phyloP scores from a whole-genome alignment of 169 alveolate genomes.

The Cryptosporidium felis region DNA sequence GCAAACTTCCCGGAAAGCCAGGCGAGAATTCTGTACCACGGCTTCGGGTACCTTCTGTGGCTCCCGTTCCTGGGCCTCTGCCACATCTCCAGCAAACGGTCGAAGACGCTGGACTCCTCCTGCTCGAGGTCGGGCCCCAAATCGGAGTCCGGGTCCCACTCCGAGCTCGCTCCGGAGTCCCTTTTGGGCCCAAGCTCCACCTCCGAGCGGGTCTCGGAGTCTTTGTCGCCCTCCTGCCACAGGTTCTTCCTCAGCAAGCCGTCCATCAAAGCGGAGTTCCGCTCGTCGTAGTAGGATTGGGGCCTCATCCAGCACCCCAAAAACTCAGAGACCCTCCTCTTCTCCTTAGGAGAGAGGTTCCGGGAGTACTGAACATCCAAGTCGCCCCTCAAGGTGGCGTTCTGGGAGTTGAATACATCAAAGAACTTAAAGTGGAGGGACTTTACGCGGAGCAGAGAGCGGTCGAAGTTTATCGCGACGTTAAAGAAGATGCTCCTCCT shows the following conservation, averaged over 20 bases:
- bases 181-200: too few relatives aligned
- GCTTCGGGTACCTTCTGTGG: conserved; percentile 27
- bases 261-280: too few relatives aligned
- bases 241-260: too few relatives aligned
- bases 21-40: conserved; percentile 18
- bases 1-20: too few relatives aligned
- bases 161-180: too few relatives aligned
- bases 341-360: background rate
- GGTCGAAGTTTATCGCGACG: conserved; percentile 22
- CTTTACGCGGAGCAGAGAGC: background rate
- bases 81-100: conserved; percentile 29
- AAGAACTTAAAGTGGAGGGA: conserved; percentile 17
- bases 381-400: conserved; percentile 24
- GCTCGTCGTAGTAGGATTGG: conserved; percentile 19
- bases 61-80: conserved; percentile 14
- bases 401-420: conserved; percentile 11
- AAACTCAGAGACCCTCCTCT: conserved; percentile 22
- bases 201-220: too few relatives aligned
- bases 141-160: too few relatives aligned
- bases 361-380: conserved; percentile 24
- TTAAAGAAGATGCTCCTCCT: background rate
- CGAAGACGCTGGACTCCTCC: too few relatives aligned
- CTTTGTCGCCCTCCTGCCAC: too few relatives aligned
- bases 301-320: conserved; percentile 66
- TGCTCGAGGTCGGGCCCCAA: too few relatives aligned